Evolutionary conservation across 192 early-diverging fungal genomes (phyloP).

Genomic region (Phycomyces nitens): DNA sequence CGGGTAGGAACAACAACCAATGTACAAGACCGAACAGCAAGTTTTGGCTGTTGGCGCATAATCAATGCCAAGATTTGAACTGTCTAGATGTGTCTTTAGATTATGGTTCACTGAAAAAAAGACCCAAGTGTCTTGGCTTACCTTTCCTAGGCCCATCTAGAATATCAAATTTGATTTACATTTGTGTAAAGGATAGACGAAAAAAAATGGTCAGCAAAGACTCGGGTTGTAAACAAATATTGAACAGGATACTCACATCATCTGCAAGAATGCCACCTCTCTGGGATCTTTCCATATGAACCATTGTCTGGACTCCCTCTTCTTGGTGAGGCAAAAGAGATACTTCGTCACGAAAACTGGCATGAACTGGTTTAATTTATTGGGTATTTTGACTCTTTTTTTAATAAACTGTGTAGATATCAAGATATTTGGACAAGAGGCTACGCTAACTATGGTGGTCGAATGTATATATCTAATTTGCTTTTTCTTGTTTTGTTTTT

Average conservation of each 20-base stretch:
- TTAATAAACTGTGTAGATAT: not conserved
- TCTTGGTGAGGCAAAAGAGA: slow-evolving; percentile 11
- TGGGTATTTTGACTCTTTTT: not conserved
- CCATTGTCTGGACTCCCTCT: slow-evolving; percentile 20
- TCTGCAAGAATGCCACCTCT: slow-evolving; percentile 27
- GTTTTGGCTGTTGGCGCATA: slow-evolving; percentile 20
- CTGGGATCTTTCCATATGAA: slow-evolving; percentile 16
- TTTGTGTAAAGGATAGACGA: not conserved
- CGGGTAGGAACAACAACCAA: slow-evolving; percentile 19
- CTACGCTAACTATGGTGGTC: too few relatives aligned
- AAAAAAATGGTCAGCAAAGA: too few relatives aligned
- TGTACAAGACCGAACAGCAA: slow-evolving; percentile 12
- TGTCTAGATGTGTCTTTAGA: slow-evolving; percentile 7
- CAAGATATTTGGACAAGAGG: too few relatives aligned
- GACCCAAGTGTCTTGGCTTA: not conserved
- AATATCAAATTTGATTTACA: not conserved
- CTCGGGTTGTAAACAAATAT: not conserved
- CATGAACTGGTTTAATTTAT: slow-evolving; percentile 13
- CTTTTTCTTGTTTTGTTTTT: not conserved
- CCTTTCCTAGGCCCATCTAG: slow-evolving; percentile 29
- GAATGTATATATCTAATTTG: too few relatives aligned
- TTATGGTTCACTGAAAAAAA: not conserved
- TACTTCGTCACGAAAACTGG: slow-evolving; percentile 12
- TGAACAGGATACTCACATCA: slow-evolving; percentile 8
- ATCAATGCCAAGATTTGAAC: slow-evolving; percentile 15